Percentiles rank a stretch among this genome's conserved stretches.
These are phyloP conservation scores for Jasminum sambac DNA, from an alignment of 257 asterid genomes.

Conservation along the genomic window DNA sequence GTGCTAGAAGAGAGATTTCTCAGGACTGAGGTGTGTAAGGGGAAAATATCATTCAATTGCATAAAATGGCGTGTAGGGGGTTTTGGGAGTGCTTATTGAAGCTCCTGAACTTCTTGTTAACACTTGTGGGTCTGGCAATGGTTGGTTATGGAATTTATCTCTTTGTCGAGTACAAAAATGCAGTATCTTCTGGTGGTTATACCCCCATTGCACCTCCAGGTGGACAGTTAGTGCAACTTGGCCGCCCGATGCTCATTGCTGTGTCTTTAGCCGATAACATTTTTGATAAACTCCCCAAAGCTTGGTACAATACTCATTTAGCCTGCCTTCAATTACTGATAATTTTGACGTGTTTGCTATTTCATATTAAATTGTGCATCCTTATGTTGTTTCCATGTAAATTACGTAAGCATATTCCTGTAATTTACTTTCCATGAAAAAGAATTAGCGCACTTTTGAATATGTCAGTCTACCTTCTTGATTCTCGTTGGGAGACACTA, in stretches of 20 bases:
- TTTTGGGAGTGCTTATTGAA: conserved; percentile 78
- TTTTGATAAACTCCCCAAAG: conserved; percentile 90
- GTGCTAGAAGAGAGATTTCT: conserved; percentile 19
- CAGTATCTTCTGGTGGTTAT: conserved; percentile 48
- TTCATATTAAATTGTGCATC: neutral
- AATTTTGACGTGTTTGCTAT: neutral
- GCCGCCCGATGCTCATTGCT: conserved; percentile 88
- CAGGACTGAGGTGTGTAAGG: conserved; percentile 19
- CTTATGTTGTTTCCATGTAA: neutral
- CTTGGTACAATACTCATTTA: conserved; percentile 54
- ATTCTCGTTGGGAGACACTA: neutral
- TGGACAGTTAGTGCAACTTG: conserved; percentile 58
- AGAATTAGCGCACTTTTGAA: neutral
- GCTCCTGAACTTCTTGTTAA: conserved; percentile 72
- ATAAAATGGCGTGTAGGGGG: conserved; percentile 82
- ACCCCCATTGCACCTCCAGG: conserved; percentile 45
- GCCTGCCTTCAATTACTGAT: neutral
- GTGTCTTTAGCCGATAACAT: conserved; percentile 63
- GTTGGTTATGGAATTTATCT: conserved; percentile 86
- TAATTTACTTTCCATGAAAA: neutral
- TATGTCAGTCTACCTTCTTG: neutral
- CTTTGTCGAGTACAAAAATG: conserved; percentile 66
- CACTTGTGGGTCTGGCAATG: conserved; percentile 80
- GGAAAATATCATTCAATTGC: neutral
- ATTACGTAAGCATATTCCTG: neutral